phyloP scores from a whole-genome alignment of 768 basidiomycete species.

The Pleurotus platypus region DNA sequence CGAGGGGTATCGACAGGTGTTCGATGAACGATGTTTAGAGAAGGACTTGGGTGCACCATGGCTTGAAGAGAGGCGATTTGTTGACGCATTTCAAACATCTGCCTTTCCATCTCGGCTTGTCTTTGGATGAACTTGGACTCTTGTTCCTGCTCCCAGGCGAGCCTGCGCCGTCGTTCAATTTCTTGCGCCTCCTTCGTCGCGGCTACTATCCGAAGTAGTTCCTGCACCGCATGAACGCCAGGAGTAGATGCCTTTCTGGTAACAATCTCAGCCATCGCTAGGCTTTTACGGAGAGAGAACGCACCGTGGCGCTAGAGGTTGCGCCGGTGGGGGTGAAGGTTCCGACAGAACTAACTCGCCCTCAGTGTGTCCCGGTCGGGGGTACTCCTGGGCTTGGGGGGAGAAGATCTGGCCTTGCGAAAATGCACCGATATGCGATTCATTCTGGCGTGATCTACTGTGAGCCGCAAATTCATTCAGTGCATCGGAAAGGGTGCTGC shows the following conservation, averaged over 20 bases:
- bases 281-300: slow-evolving; percentile 12
- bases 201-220: slow-evolving; percentile 56
- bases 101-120: slow-evolving; percentile 58
- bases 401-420: slow-evolving; percentile 18
- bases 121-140: slow-evolving; percentile 53
- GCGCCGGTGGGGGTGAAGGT: slow-evolving; percentile 27
- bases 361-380: slow-evolving; percentile 56
- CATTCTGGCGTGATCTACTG: slow-evolving; percentile 26
- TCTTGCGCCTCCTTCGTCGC: slow-evolving; percentile 59
- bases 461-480: slow-evolving; percentile 66
- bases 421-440: slow-evolving; percentile 13
- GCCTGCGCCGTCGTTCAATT: slow-evolving; percentile 52
- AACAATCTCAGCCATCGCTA: slow-evolving; percentile 5
- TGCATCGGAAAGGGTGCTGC: slow-evolving; percentile 76
- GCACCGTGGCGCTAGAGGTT: slow-evolving; percentile 25
- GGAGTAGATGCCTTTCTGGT: slow-evolving; percentile 28
- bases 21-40: not conserved
- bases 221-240: slow-evolving; percentile 47
- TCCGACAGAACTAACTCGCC: slow-evolving; percentile 59
- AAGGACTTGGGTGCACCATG: slow-evolving; percentile 26
- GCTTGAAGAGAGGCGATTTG: slow-evolving; percentile 46
- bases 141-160: slow-evolving; percentile 69
- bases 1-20: not conserved
- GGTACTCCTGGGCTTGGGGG: slow-evolving; percentile 32
- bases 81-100: slow-evolving; percentile 50